A percentile compares a stretch with the other conserved stretches of the same genome.
phyloP scores from a whole-genome alignment of 129 eudicot species.

The Flaveria brownii region DNA sequence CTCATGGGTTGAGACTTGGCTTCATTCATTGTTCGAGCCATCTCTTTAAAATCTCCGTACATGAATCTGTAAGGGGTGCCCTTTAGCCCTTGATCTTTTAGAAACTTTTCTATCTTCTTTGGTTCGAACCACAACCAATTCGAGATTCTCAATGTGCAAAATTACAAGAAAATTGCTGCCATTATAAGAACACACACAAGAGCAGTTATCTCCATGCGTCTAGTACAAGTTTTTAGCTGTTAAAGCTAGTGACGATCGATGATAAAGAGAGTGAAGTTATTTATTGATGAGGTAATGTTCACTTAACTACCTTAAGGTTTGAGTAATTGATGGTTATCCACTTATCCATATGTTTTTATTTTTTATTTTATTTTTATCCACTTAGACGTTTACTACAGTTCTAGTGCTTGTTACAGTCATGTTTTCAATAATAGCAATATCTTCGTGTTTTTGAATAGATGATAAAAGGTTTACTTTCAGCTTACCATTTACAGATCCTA shows the following conservation, averaged over 20 bases:
- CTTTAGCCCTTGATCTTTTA: constrained; percentile 56
- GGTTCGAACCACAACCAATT: constrained; percentile 61
- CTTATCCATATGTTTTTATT: neutral
- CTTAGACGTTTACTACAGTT: too few relatives aligned
- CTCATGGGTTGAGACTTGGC: constrained; percentile 50
- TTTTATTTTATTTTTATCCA: neutral
- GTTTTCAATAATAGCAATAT: too few relatives aligned
- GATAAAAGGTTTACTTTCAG: too few relatives aligned
- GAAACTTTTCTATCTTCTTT: constrained; percentile 43
- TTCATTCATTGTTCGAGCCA: constrained; percentile 31
- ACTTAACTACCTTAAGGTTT: constrained; percentile 17
- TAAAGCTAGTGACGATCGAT: neutral
- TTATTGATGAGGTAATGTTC: constrained; percentile 24
- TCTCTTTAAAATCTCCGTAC: constrained; percentile 55
- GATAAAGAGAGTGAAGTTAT: neutral
- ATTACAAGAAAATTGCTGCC: constrained; percentile 20
- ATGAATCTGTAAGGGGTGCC: constrained; percentile 53
- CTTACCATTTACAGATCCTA: too few relatives aligned
- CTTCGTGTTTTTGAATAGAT: too few relatives aligned
- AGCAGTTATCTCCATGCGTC: constrained; percentile 5
- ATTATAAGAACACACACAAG: constrained; percentile 1
- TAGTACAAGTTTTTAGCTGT: neutral
- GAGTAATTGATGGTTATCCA: constrained; percentile 8
- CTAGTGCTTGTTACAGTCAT: too few relatives aligned
- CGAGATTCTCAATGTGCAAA: constrained; percentile 39